phyloP scores from a whole-genome alignment of 1,284 basidiomycete genomes.

The Pseudozyma thailandica region DNA sequence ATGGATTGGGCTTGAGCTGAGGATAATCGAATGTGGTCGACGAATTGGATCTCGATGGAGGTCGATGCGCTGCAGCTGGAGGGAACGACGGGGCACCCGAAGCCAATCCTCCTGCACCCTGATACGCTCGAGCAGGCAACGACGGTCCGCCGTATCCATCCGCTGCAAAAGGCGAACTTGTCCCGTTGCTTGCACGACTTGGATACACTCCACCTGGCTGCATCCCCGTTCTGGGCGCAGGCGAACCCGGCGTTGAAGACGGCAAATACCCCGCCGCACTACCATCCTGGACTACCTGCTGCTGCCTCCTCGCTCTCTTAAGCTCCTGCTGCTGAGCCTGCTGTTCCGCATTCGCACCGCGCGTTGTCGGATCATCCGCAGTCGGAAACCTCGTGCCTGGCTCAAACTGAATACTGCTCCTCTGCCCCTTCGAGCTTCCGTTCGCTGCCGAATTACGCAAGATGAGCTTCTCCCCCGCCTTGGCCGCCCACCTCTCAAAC shows the following conservation, averaged over 20 bases:
- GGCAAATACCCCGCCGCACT: constrained; percentile 11
- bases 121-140: constrained; percentile 57
- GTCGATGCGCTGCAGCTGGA: constrained; percentile 36
- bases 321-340: constrained; percentile 37
- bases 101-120: constrained; percentile 21
- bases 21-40: constrained; percentile 56
- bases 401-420: constrained; percentile 44
- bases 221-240: constrained; percentile 21
- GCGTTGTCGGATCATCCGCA: constrained; percentile 24
- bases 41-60: constrained; percentile 41
- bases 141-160: constrained; percentile 34
- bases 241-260: constrained; percentile 18
- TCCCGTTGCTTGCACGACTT: constrained; percentile 26
- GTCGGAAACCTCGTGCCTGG: constrained; percentile 40
- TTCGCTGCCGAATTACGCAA: constrained; percentile 54
- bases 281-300: constrained; percentile 36
- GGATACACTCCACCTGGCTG: constrained; percentile 41
- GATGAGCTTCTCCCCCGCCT: constrained; percentile 73
- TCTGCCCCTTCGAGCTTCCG: background rate
- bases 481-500: constrained; percentile 81
- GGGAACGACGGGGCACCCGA: constrained; percentile 51
- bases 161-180: constrained; percentile 19
- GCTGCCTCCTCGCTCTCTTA: constrained; percentile 44
- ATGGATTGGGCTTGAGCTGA: constrained; percentile 37
- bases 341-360: constrained; percentile 21